Evolutionary conservation across 2,329 filamentous ascomycete genomes (phyloP).

Genomic region (Claviceps maximensis): DNA sequence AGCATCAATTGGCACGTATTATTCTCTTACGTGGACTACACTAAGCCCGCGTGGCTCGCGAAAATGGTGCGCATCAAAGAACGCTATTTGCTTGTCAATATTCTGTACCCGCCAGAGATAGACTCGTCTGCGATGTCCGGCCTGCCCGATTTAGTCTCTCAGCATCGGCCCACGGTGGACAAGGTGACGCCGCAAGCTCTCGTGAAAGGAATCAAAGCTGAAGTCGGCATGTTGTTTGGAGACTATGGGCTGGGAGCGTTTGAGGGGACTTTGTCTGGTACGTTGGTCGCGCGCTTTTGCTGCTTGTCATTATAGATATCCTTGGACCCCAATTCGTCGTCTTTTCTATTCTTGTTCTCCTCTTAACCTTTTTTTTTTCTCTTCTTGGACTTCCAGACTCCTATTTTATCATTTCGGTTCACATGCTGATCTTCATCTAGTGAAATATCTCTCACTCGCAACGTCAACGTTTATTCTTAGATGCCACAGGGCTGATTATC

Average conservation of each 20-base stretch:
- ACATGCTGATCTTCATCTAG: conserved; percentile 26
- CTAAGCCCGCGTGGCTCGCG: background rate
- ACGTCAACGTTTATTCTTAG: conserved; percentile 89
- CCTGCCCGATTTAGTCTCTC: conserved; percentile 50
- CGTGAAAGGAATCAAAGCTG: conserved; percentile 53
- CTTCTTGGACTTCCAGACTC: conserved; percentile 5
- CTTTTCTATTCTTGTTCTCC: background rate
- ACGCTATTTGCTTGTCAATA: conserved; percentile 87
- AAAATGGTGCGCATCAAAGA: conserved; percentile 92
- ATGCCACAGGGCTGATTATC: conserved; percentile 68
- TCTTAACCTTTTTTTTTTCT: background rate
- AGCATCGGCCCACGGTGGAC: conserved; percentile 68
- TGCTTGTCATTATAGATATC: background rate
- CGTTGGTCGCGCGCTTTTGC: conserved; percentile 2
- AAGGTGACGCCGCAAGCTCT: conserved; percentile 54
- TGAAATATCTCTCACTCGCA: conserved; percentile 86
- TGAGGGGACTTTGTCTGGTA: conserved; percentile 56
- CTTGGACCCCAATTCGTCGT: background rate
- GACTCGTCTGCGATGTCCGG: conserved; percentile 20
- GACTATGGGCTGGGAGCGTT: conserved; percentile 76
- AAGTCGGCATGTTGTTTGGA: conserved; percentile 64
- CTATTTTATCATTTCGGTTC: background rate
- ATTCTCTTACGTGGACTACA: background rate
- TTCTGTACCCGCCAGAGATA: conserved; percentile 62
- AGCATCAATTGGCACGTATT: background rate